Evolutionary conservation across 2,329 filamentous ascomycete species (phyloP).

Genomic region (Alternaria gansuensis): DNA sequence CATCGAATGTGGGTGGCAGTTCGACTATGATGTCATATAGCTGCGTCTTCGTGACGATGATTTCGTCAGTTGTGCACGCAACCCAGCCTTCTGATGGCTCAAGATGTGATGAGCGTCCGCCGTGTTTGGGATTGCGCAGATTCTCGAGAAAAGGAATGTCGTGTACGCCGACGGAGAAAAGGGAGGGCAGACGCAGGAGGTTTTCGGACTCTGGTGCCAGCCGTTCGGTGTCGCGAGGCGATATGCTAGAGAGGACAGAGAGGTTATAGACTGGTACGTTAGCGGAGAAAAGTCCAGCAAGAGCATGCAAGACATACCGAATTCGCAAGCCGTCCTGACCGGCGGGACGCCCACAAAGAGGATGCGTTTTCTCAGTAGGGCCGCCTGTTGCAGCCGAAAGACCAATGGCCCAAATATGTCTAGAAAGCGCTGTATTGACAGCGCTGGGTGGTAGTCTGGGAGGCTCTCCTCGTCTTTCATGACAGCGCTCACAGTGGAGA

Average conservation of each 20-base stretch:
- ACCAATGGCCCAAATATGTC: slow-evolving; percentile 89
- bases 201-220: slow-evolving; percentile 70
- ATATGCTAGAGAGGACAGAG: slow-evolving; percentile 90
- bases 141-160: slow-evolving; percentile 83
- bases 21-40: slow-evolving; percentile 92
- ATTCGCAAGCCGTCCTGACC: slow-evolving; percentile 85
- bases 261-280: slow-evolving; percentile 79
- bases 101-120: slow-evolving; percentile 56
- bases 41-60: slow-evolving; percentile 83
- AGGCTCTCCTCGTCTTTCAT: slow-evolving; percentile 71
- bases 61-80: slow-evolving; percentile 94
- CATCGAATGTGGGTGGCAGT: slow-evolving; percentile 71
- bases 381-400: slow-evolving; percentile 89
- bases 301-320: slow-evolving; percentile 67
- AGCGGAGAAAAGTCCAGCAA: slow-evolving; percentile 8
- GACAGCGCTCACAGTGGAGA: slow-evolving; percentile 65
- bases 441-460: slow-evolving; percentile 83
- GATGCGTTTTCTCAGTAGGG: slow-evolving; percentile 85
- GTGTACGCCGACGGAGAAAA: slow-evolving; percentile 94
- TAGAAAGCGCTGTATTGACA: slow-evolving; percentile 79
- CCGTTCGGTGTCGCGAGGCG: slow-evolving; percentile 73
- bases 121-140: slow-evolving; percentile 56
- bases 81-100: slow-evolving; percentile 74
- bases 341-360: slow-evolving; percentile 86
- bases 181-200: slow-evolving; percentile 72